These are phyloP conservation scores for Spirogloea muscicola DNA, from an alignment of 139 green algal genomes.

Conservation along the genomic window DNA sequence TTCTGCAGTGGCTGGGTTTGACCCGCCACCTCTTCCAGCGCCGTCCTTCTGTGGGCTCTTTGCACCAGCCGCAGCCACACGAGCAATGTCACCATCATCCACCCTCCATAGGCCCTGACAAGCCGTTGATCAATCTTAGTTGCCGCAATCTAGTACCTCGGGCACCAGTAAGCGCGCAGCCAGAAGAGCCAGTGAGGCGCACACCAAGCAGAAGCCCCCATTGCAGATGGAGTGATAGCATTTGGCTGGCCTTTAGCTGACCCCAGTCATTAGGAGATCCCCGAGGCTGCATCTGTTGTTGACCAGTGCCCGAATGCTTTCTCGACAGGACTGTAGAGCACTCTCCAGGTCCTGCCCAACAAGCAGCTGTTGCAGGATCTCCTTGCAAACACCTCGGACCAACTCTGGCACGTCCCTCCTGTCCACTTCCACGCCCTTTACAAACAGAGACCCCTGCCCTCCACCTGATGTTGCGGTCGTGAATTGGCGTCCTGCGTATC, in stretches of 20 bases:
- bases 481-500: slow-evolving; percentile 24
- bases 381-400: slow-evolving; percentile 9
- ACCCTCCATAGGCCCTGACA: slow-evolving; percentile 37
- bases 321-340: not conserved
- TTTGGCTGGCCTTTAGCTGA: no score
- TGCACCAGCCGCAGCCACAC: not conserved
- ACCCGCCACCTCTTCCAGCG: not conserved
- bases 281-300: not conserved
- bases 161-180: no score
- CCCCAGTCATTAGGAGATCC: slow-evolving; percentile 35
- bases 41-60: not conserved
- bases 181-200: no score
- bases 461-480: no score
- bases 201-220: no score
- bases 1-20: slow-evolving; percentile 11
- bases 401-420: slow-evolving; percentile 25
- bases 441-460: slow-evolving; percentile 9
- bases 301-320: not conserved
- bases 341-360: slow-evolving; percentile 10
- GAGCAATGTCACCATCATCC: slow-evolving; percentile 26
- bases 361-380: slow-evolving; percentile 16
- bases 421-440: slow-evolving; percentile 26
- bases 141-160: no score
- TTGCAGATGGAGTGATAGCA: no score
- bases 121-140: no score